These are phyloP conservation scores for Angomonas desouzai DNA, from an alignment of 208 protist species.

Conservation along the genomic window DNA sequence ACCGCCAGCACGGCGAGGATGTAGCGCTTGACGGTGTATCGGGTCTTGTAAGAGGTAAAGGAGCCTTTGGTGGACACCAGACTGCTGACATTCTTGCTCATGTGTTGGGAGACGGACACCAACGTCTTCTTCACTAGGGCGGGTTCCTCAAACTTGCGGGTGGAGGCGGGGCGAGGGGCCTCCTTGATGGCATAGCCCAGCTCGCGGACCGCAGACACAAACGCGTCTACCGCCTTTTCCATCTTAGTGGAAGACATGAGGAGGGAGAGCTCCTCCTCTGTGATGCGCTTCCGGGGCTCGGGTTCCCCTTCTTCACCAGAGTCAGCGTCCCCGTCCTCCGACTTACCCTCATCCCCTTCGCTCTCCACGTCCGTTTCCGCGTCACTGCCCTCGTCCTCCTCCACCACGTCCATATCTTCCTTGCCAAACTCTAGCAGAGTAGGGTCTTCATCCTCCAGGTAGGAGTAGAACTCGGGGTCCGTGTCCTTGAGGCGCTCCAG, in stretches of 20 bases:
- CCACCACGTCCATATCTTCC: conserved; percentile 72
- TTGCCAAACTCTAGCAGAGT: conserved; percentile 84
- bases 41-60: conserved; percentile 71
- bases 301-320: conserved; percentile 25
- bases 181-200: conserved; percentile 75
- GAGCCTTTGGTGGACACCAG: conserved; percentile 83
- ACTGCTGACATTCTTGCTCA: conserved; percentile 51
- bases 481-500: conserved; percentile 86
- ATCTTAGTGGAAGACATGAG: conserved; percentile 36
- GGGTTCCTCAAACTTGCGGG: conserved; percentile 87
- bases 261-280: conserved; percentile 44
- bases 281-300: conserved; percentile 37
- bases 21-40: conserved; percentile 73
- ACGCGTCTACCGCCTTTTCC: conserved; percentile 65
- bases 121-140: conserved; percentile 82
- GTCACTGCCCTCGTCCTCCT: conserved; percentile 71
- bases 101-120: conserved; percentile 56
- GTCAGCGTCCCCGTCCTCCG: conserved; percentile 25
- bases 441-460: conserved; percentile 87
- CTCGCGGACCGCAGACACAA: conserved; percentile 77
- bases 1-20: conserved; percentile 59
- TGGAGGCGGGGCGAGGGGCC: conserved; percentile 49
- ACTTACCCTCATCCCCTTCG: conserved; percentile 37
- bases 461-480: conserved; percentile 87
- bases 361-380: conserved; percentile 75